Percentiles rank a stretch among this genome's conserved stretches.
Conservation (phyloP, 1,139 yeast species). For the Kodamaea arcana region DNA sequence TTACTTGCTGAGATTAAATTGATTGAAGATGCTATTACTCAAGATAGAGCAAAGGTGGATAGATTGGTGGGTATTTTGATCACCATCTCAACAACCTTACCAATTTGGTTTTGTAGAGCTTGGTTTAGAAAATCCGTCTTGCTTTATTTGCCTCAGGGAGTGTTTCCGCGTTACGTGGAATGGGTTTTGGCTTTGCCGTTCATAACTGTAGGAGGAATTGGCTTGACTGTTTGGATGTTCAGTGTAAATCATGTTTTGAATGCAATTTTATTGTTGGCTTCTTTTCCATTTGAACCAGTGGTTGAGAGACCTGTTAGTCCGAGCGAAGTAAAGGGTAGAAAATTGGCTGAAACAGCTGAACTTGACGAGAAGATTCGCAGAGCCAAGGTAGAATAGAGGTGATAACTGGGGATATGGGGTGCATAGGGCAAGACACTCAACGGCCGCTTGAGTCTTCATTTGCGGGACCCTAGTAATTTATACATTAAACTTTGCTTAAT, state of each 20-base stretch:
- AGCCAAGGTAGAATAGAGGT: too few species aligned
- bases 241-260: slow-evolving; percentile 31
- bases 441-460: too few species aligned
- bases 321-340: too few species aligned
- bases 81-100: slow-evolving; percentile 32
- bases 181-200: slow-evolving; percentile 60
- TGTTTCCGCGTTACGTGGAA: slow-evolving; percentile 55
- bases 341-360: neutral
- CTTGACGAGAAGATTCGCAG: neutral
- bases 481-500: too few species aligned
- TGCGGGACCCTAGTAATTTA: too few species aligned
- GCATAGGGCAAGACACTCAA: too few species aligned
- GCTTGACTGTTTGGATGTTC: slow-evolving; percentile 51
- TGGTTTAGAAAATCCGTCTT: slow-evolving; percentile 57
- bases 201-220: slow-evolving; percentile 51
- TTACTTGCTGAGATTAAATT: slow-evolving; percentile 49
- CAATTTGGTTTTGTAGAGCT: slow-evolving; percentile 49
- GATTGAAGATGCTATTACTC: slow-evolving; percentile 33
- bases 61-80: slow-evolving; percentile 24
- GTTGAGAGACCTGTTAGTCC: slow-evolving; percentile 20
- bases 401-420: too few species aligned
- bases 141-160: slow-evolving; percentile 56
- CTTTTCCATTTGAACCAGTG: slow-evolving; percentile 25
- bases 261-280: slow-evolving; percentile 22
- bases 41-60: slow-evolving; percentile 37